Conservation (phyloP, 164 flowering plant genomes). For the Piper longum region DNA sequence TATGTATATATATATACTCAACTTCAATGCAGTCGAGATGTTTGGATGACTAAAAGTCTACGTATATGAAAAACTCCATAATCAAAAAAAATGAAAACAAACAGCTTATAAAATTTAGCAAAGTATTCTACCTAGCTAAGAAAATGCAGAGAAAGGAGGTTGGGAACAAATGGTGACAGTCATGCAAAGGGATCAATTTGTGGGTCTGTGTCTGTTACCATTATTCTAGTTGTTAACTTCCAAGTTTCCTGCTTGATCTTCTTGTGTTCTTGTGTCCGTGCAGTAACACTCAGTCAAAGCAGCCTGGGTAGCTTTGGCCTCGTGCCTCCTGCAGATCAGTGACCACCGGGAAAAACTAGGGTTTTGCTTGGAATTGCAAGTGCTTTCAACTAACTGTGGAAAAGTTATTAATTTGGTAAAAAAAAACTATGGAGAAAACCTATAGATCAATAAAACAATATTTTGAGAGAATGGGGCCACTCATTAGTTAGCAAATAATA, state of each 20-base stretch:
- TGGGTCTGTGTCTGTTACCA: conserved; percentile 3
- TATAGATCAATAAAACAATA: too few species aligned
- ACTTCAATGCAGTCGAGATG: neutral
- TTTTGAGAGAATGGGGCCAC: too few species aligned
- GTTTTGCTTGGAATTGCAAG: neutral
- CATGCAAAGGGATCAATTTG: conserved; percentile 3
- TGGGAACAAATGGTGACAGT: conserved; percentile 8
- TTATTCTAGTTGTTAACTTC: conserved; percentile 1
- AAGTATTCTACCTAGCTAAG: too few species aligned
- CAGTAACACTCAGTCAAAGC: conserved; percentile 13
- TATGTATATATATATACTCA: neutral
- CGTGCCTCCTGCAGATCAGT: neutral
- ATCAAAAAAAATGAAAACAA: too few species aligned
- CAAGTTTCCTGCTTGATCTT: conserved; percentile 2
- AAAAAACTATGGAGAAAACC: too few species aligned
- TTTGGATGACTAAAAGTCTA: neutral
- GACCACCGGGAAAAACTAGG: neutral
- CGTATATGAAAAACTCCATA: too few species aligned
- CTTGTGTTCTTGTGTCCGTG: neutral
- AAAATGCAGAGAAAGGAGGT: neutral
- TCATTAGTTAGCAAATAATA: too few species aligned
- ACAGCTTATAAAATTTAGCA: neutral
- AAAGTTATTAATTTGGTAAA: neutral
- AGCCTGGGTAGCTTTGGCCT: neutral
- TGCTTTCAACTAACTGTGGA: neutral